A percentile compares a stretch with the other conserved stretches of the same genome.
Evolutionary conservation across 345 rosid genomes (phyloP).

Genomic region (Xanthoceras sorbifolium): DNA sequence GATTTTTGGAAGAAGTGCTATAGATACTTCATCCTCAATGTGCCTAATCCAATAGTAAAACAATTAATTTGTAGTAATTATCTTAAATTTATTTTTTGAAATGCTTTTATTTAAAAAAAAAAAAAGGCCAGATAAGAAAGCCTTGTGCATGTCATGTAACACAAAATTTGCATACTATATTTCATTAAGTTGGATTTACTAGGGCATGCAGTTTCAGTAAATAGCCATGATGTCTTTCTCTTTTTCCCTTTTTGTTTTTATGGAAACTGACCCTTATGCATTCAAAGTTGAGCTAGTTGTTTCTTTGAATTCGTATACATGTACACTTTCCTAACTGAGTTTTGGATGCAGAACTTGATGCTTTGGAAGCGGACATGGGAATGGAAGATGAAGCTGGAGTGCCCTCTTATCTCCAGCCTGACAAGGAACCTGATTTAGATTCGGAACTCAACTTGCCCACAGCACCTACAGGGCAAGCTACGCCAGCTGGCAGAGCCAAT

Average conservation of each 20-base stretch:
- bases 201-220: background rate
- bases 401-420: conserved; percentile 97
- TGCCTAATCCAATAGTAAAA: background rate
- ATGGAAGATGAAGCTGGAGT: conserved; percentile 81
- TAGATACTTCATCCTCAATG: background rate
- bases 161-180: background rate
- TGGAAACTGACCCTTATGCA: background rate
- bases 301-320: background rate
- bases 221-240: background rate
- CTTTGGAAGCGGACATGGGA: conserved; percentile 97
- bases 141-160: background rate
- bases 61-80: background rate
- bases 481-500: conserved; percentile 57
- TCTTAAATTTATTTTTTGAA: background rate
- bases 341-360: conserved; percentile 81
- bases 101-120: background rate
- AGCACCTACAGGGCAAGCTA: conserved; percentile 66
- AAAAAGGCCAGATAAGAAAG: background rate
- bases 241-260: background rate
- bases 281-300: background rate
- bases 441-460: conserved; percentile 81
- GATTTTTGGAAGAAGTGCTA: background rate
- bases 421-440: conserved; percentile 70
- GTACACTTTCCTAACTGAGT: background rate
- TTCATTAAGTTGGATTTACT: background rate